Percentiles rank a stretch among this genome's conserved stretches.
phyloP scores from a whole-genome alignment of 2,329 filamentous ascomycete genomes.

The Domatiomyces catenatus region DNA sequence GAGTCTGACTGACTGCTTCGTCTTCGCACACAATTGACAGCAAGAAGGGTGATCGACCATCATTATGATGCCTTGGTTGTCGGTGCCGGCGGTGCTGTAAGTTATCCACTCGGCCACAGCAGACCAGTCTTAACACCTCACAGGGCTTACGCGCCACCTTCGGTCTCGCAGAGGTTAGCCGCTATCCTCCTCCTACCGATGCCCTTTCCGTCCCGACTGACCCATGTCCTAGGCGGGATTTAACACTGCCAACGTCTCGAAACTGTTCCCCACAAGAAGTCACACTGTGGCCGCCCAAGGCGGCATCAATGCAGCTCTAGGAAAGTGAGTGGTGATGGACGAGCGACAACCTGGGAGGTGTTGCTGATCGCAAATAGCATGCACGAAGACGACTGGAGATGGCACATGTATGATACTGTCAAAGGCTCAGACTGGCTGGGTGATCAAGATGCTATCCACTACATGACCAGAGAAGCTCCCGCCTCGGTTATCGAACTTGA shows the following conservation, averaged over 20 bases:
- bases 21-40: background rate
- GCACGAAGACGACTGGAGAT: constrained; percentile 42
- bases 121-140: background rate
- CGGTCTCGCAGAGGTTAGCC: constrained; percentile 39
- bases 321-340: constrained; percentile 25
- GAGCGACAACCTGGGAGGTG: background rate
- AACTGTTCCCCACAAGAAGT: constrained; percentile 48
- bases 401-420: constrained; percentile 47
- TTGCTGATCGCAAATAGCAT: constrained; percentile 23
- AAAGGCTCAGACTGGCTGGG: constrained; percentile 45
- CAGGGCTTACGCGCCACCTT: constrained; percentile 46
- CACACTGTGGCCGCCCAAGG: constrained; percentile 54
- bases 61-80: constrained; percentile 95
- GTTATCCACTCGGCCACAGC: background rate
- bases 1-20: background rate
- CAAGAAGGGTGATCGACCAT: constrained; percentile 45
- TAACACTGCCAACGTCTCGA: constrained; percentile 50
- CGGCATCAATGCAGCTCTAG: constrained; percentile 45
- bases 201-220: background rate
- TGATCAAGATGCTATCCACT: constrained; percentile 45
- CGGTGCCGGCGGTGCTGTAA: constrained; percentile 42
- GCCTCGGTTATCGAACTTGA: constrained; percentile 52
- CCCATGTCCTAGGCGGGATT: constrained; percentile 32
- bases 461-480: constrained; percentile 40
- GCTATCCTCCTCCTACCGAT: background rate